Evolutionary conservation across 768 basidiomycete species (phyloP).

Genomic region (Boletus rubropictus): DNA sequence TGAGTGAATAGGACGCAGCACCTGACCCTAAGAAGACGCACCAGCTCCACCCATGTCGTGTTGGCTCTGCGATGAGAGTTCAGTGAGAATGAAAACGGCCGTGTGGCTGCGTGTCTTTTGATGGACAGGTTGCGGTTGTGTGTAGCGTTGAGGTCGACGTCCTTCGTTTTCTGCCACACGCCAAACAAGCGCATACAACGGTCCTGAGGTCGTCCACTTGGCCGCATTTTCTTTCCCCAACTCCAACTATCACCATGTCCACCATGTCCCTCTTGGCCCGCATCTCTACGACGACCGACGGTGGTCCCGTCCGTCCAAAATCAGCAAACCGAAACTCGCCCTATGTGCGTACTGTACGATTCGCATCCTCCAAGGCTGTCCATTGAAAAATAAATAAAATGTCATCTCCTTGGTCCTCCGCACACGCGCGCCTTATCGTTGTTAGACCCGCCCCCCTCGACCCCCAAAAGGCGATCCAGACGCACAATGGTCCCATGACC

Average conservation of each 20-base stretch:
- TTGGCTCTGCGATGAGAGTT: neutral
- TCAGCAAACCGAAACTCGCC: slow-evolving; percentile 29
- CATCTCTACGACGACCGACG: slow-evolving; percentile 23
- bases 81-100: neutral
- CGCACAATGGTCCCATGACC: slow-evolving; percentile 65
- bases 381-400: slow-evolving; percentile 19
- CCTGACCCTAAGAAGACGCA: slow-evolving; percentile 21
- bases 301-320: slow-evolving; percentile 29
- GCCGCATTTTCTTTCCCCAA: slow-evolving; percentile 7
- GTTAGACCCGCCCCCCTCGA: slow-evolving; percentile 40
- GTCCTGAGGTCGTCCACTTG: neutral
- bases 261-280: slow-evolving; percentile 30
- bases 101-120: neutral
- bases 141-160: neutral
- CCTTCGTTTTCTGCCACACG: slow-evolving; percentile 24
- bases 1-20: neutral
- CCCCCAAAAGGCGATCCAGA: slow-evolving; percentile 62
- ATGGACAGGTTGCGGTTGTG: neutral
- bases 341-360: slow-evolving; percentile 32
- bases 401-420: slow-evolving; percentile 1
- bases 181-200: slow-evolving; percentile 26
- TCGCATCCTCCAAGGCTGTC: slow-evolving; percentile 23
- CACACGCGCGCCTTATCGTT: neutral
- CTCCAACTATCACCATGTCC: slow-evolving; percentile 22
- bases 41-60: slow-evolving; percentile 40